Conservation (phyloP, 495 filamentous ascomycete species). For the Apiosordaria backusii region DNA sequence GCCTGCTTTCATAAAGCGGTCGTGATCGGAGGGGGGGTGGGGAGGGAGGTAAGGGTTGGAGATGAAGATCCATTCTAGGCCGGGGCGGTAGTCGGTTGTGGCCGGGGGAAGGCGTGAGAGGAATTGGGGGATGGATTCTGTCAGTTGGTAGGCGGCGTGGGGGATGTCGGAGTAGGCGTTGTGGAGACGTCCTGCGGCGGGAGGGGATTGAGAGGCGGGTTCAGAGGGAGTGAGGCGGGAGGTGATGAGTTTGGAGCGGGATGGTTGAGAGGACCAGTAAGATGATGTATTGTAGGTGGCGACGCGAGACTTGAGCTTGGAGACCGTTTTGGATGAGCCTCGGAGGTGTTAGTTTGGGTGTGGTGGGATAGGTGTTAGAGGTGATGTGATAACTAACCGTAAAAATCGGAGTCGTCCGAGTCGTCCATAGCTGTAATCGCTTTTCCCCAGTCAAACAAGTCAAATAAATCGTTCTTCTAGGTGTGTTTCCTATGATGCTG, state of each 20-base stretch:
- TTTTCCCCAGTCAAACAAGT: constrained; percentile 26
- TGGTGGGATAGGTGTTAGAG: not conserved
- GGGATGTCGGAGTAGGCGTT: constrained; percentile 44
- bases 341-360: constrained; percentile 20
- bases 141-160: constrained; percentile 46
- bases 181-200: constrained; percentile 20
- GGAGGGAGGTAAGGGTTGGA: constrained; percentile 49
- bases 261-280: constrained; percentile 30
- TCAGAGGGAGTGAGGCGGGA: not conserved
- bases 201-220: not conserved
- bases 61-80: constrained; percentile 65
- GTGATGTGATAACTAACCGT: constrained; percentile 44
- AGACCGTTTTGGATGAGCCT: constrained; percentile 54
- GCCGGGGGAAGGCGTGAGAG: constrained; percentile 62
- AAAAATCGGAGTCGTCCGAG: constrained; percentile 74
- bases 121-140: constrained; percentile 61
- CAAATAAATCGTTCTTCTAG: not conserved
- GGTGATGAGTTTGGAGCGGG: constrained; percentile 12
- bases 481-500: not conserved
- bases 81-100: constrained; percentile 40
- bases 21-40: constrained; percentile 18
- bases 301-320: constrained; percentile 32
- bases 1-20: constrained; percentile 32
- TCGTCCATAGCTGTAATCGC: no score
- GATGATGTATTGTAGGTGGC: constrained; percentile 38